These are phyloP conservation scores for Cladosporium sp. DNA, from an alignment of 2,329 filamentous ascomycete species.

Conservation along the genomic window DNA sequence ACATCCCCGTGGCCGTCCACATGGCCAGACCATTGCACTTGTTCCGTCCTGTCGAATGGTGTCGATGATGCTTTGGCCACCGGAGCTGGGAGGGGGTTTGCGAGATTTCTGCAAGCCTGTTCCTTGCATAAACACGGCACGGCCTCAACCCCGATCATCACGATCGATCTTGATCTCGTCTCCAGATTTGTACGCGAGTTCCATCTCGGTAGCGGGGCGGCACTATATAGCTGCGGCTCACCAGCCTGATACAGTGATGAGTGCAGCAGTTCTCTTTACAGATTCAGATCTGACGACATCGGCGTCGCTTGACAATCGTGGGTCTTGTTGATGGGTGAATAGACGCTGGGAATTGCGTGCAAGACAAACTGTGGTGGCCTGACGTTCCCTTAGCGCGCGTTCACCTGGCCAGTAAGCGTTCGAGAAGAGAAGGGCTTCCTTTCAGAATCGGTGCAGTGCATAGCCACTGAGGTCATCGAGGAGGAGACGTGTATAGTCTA, in stretches of 20 bases:
- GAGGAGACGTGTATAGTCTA: not conserved
- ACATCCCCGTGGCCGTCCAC: not conserved
- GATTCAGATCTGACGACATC: not conserved
- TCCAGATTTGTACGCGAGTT: not conserved
- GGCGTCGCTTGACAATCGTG: not conserved
- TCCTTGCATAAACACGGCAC: slow-evolving; percentile 19
- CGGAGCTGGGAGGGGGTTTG: slow-evolving; percentile 19
- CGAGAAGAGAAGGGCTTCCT: not conserved
- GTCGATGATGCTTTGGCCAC: slow-evolving; percentile 17
- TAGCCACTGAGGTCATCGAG: not conserved
- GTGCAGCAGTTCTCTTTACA: not conserved
- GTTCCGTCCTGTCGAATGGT: slow-evolving; percentile 3
- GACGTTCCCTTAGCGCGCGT: not conserved
- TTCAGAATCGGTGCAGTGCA: not conserved
- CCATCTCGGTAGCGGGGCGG: slow-evolving; percentile 5
- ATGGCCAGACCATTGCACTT: slow-evolving; percentile 11
- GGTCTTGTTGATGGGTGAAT: not conserved
- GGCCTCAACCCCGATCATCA: not conserved
- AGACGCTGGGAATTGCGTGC: not conserved
- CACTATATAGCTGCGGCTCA: not conserved
- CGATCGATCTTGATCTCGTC: slow-evolving; percentile 19
- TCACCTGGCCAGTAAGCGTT: not conserved
- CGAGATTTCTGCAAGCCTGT: slow-evolving; percentile 12
- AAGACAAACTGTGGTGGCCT: not conserved
- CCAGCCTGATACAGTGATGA: not conserved